Percentiles rank a stretch among this genome's conserved stretches.
phyloP scores from a whole-genome alignment of 2,329 filamentous ascomycete genomes.

The Alternaria dauci region DNA sequence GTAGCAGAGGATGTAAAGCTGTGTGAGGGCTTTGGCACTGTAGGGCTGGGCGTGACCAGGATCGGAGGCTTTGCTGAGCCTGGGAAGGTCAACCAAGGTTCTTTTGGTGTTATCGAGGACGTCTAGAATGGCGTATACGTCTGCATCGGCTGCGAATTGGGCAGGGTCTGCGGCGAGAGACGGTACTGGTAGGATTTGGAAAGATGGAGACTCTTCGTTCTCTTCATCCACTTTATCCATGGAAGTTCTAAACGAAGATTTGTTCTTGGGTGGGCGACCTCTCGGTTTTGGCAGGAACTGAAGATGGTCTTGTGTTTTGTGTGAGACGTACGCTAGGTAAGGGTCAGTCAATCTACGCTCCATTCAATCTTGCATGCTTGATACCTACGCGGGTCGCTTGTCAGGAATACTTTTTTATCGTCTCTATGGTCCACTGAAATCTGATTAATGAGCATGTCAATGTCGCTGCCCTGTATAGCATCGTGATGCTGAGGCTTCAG shows the following conservation, averaged over 20 bases:
- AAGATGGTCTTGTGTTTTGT: neutral
- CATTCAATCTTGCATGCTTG: neutral
- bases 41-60: conserved; percentile 21
- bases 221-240: neutral
- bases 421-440: neutral
- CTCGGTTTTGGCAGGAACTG: neutral
- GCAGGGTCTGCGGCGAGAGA: neutral
- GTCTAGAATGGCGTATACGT: conserved; percentile 3
- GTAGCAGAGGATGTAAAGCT: conserved; percentile 41
- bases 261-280: neutral
- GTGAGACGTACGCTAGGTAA: neutral
- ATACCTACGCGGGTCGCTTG: conserved; percentile 2
- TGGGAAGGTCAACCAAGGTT: conserved; percentile 28
- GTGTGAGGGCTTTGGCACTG: conserved; percentile 27
- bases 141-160: neutral
- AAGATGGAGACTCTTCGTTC: neutral
- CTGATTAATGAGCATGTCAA: neutral
- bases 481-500: neutral
- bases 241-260: neutral
- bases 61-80: conserved; percentile 8
- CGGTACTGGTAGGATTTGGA: neutral
- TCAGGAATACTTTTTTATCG: neutral
- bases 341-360: neutral
- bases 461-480: conserved; percentile 5
- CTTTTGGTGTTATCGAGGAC: neutral